Evolutionary conservation across 2,329 filamentous ascomycete genomes (phyloP).

Genomic region (Trichoderma endophyticum): DNA sequence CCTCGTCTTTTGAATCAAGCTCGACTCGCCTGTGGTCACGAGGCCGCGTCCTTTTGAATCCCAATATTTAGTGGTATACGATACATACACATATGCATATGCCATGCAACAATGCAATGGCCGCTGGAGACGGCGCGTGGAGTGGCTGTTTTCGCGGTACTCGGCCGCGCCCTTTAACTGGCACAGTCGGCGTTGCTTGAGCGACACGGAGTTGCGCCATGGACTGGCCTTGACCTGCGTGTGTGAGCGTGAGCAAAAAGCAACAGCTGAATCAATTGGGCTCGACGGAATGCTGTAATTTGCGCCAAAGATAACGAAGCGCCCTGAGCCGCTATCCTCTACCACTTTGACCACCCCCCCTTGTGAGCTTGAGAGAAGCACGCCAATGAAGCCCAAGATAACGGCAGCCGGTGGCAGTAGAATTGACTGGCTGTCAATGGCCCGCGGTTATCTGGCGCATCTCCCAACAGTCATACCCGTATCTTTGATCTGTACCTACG

Average conservation of each 20-base stretch:
- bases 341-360: background rate
- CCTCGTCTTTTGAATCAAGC: background rate
- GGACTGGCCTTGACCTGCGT: background rate
- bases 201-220: slow-evolving; percentile 1
- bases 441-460: background rate
- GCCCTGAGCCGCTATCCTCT: background rate
- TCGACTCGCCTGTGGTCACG: background rate
- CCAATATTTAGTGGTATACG: background rate
- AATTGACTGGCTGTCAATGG: background rate
- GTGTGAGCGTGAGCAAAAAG: background rate
- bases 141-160: background rate
- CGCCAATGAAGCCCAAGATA: slow-evolving; percentile 8
- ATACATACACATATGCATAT: background rate
- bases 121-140: background rate
- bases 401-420: background rate
- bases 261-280: background rate
- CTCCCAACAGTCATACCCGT: background rate
- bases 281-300: background rate
- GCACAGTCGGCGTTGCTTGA: background rate
- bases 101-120: background rate
- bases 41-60: background rate
- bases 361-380: background rate
- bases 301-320: slow-evolving; percentile 16
- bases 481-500: background rate
- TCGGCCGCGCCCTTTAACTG: background rate